Conservation (phyloP, 73 alveolate genomes). For the Tetrahymena thermophila region DNA sequence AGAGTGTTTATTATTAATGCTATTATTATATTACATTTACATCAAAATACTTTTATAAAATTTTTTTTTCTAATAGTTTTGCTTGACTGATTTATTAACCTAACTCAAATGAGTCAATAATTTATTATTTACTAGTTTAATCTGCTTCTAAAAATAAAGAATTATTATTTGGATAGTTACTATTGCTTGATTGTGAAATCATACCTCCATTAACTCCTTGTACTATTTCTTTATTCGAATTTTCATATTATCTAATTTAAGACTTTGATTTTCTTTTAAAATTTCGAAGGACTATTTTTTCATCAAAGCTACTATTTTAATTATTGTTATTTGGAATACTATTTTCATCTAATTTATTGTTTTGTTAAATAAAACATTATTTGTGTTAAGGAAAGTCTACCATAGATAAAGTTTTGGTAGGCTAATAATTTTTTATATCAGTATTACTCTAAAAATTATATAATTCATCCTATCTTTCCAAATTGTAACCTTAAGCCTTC, state of each 20-base stretch:
- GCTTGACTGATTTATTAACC: background rate
- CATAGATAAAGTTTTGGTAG: background rate
- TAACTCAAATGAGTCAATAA: background rate
- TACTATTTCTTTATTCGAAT: background rate
- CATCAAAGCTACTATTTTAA: background rate
- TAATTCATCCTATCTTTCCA: background rate
- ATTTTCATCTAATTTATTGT: background rate
- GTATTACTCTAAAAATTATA: background rate
- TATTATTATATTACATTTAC: background rate
- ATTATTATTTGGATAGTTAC: background rate
- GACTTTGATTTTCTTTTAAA: background rate
- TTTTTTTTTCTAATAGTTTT: background rate
- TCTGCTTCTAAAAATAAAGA: background rate
- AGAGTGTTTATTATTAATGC: background rate
- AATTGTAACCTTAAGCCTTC: background rate
- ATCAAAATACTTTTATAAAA: background rate
- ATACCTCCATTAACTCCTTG: background rate
- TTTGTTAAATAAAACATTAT: too few relatives aligned
- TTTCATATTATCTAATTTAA: background rate
- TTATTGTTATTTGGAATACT: background rate
- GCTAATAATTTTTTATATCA: background rate
- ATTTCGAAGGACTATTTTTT: background rate
- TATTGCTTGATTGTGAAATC: background rate
- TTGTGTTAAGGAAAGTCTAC: background rate
- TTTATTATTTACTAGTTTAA: background rate